Base-by-base conservation (phyloP, 2,329 filamentous ascomycete species). In the Aspergillus spinulosporus region DNA sequence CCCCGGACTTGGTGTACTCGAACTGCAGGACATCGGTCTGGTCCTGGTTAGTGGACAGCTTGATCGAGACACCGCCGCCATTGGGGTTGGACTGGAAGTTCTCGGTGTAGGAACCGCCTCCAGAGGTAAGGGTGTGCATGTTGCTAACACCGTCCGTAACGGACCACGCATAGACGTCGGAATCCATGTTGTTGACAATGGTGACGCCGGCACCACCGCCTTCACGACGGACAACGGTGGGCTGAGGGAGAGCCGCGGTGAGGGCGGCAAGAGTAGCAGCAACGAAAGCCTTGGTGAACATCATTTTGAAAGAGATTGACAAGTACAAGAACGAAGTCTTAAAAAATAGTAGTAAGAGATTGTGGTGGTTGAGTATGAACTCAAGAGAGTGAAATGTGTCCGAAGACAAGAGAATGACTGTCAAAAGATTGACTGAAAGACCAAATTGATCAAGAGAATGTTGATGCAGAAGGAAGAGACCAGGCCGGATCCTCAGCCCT, bases 51-150 rank as follows among this genome's bases (percentile, higher is more conserved):
- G 68, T 67, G 56, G 74, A 64, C 39, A 76, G 64, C 70, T 76
- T 76, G 67, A 76, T 74, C 47, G 73, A 76, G 59, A 76, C 62
- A 60, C 74, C 74, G 44, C 74, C 74, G 44, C 72, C 74, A 59
- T 73, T 70, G 60, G 65, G 58, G 66, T 73, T 74, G 59, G 51
- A 57, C 53, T 64, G 64, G 68, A 68, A 76, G 39, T 60, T 42
- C 59, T 76, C 72, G 3, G 60, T 54, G 67, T 71, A 74, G 61
- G 57, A 65, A 28, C 70, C 72, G 51, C 74, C 73, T 51, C 59
- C 60, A 60, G 68, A 63, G 32, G 58, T 48, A 54, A 76, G 62
- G 56, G 63, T 72, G 45, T 69, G 57, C 71, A 73, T 76, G 52
- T 67, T 54, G 48, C 69, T 69, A 54, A 67, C 69, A 14, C 60